A percentile compares a stretch with the other conserved stretches of the same genome.
Evolutionary conservation across 176 grass and related monocot genomes (phyloP).

Genomic region (barley (Hordeum vulgare)): MorexV3_pseudomolecules_assembly NC_058518.1:383899229-383899728

Average conservation of each 20-base stretch:
- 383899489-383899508: not conserved
- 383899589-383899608: not conserved
- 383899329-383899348: not conserved
- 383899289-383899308: not conserved
- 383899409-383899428: not conserved
- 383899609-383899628: not conserved
- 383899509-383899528: slow-evolving; percentile 11
- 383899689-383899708: not conserved
- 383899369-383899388: slow-evolving; percentile 3
- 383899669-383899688: not conserved
- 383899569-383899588: not conserved
- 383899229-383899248: not conserved
- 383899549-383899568: not conserved
- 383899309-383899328: slow-evolving; percentile 10
- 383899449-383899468: not conserved
- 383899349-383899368: slow-evolving; percentile 8
- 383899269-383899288: not conserved
- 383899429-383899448: not conserved
- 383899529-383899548: not conserved
- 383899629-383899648: not conserved
- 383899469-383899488: not conserved
- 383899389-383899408: not conserved
- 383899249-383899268: not conserved
- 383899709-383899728: not conserved
- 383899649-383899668: not conserved